Evolutionary conservation across 257 asterid genomes (phyloP).

Genomic region (Pogostemon cablin): DNA sequence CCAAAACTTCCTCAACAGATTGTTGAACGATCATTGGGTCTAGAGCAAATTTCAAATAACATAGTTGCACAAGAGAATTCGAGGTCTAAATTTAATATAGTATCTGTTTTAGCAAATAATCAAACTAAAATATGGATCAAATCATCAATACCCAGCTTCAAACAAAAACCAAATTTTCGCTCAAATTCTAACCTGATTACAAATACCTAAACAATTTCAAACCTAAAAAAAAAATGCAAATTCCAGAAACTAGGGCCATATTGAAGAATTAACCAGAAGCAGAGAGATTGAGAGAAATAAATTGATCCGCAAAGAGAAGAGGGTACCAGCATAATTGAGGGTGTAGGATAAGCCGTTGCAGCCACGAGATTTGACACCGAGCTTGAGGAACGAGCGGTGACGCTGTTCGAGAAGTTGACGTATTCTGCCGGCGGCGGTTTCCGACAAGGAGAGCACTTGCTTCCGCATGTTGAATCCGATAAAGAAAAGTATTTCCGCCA

Average conservation of each 20-base stretch:
- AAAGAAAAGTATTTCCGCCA: conserved; percentile 32
- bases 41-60: background rate
- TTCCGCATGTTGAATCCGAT: conserved; percentile 55
- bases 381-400: conserved; percentile 86
- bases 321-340: conserved; percentile 88
- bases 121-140: background rate
- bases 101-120: background rate
- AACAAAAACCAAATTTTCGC: background rate
- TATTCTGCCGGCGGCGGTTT: conserved; percentile 76
- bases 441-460: conserved; percentile 82
- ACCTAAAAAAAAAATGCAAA: background rate
- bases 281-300: too few relatives aligned
- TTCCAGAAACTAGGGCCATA: background rate
- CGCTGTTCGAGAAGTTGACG: conserved; percentile 79
- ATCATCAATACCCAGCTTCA: conserved; percentile 5
- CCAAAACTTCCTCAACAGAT: background rate
- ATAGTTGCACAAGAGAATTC: background rate
- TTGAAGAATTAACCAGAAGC: background rate
- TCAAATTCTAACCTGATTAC: conserved; percentile 15
- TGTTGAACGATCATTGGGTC: background rate
- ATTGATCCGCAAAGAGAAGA: background rate
- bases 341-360: conserved; percentile 98
- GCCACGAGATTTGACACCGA: conserved; percentile 97
- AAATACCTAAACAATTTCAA: background rate
- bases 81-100: background rate